phyloP scores from a whole-genome alignment of 148 eudicot species.

The Silene conica region DNA sequence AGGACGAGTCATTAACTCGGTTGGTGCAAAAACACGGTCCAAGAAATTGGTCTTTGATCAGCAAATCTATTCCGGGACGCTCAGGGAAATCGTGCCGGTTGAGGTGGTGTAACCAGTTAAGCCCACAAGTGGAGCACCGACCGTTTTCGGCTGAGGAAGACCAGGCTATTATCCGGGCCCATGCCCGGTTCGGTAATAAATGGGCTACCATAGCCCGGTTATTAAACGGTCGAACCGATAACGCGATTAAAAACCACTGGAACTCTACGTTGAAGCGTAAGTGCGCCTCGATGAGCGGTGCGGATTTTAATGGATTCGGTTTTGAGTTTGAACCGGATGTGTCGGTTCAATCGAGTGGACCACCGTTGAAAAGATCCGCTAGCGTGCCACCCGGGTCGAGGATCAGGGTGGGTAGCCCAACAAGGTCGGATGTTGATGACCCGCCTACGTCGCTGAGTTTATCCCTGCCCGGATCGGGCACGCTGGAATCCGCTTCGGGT shows the following conservation, averaged over 20 bases:
- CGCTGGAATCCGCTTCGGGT: background rate
- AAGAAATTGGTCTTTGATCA: constrained; percentile 58
- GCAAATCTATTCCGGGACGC: constrained; percentile 49
- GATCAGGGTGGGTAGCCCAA: constrained; percentile 46
- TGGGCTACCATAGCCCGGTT: constrained; percentile 67
- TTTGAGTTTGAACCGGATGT: constrained; percentile 1
- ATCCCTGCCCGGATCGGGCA: constrained; percentile 57
- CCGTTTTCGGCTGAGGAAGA: constrained; percentile 54
- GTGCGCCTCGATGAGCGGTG: constrained; percentile 33
- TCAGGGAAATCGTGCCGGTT: constrained; percentile 68
- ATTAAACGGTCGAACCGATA: constrained; percentile 57
- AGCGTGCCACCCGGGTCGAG: background rate
- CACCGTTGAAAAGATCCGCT: constrained; percentile 45
- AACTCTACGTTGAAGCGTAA: constrained; percentile 59
- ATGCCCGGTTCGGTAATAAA: constrained; percentile 42
- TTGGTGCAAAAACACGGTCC: constrained; percentile 58
- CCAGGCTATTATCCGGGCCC: constrained; percentile 40
- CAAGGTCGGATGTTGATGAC: constrained; percentile 53
- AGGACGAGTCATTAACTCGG: constrained; percentile 40
- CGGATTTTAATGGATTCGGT: background rate
- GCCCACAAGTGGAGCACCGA: constrained; percentile 55
- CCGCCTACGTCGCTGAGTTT: constrained; percentile 38
- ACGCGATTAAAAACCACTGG: constrained; percentile 68
- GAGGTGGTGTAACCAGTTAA: constrained; percentile 72
- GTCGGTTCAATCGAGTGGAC: constrained; percentile 8